These are phyloP conservation scores for Trypanosoma rangeli DNA, from an alignment of 208 protist genomes.

Conservation along the genomic window DNA sequence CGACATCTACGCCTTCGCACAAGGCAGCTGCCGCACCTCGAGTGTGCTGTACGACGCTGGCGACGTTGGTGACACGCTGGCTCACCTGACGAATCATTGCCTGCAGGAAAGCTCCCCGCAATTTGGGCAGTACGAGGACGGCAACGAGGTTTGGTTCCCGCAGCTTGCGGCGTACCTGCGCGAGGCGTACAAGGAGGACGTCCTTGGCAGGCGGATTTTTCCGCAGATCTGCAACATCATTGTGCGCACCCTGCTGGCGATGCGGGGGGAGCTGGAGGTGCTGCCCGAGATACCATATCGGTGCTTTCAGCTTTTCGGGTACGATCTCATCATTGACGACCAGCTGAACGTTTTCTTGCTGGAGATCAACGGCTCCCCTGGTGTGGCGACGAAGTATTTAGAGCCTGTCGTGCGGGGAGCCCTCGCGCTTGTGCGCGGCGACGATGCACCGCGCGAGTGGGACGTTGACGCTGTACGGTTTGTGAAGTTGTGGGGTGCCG, in stretches of 20 bases:
- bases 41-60: conserved; percentile 55
- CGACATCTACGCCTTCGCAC: conserved; percentile 76
- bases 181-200: conserved; percentile 35
- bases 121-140: conserved; percentile 77
- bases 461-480: conserved; percentile 49
- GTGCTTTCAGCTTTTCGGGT: conserved; percentile 92
- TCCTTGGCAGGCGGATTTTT: conserved; percentile 50
- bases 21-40: conserved; percentile 84
- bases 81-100: conserved; percentile 92
- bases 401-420: conserved; percentile 50
- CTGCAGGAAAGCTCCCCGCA: conserved; percentile 53
- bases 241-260: conserved; percentile 64
- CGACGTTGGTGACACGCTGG: conserved; percentile 42
- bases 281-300: conserved; percentile 52
- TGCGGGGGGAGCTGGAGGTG: conserved; percentile 52
- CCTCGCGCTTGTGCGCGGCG: conserved; percentile 36
- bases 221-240: conserved; percentile 73
- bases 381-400: conserved; percentile 71
- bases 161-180: conserved; percentile 57
- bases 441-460: conserved; percentile 40
- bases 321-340: conserved; percentile 86
- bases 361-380: conserved; percentile 91
- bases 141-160: conserved; percentile 90
- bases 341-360: conserved; percentile 69
- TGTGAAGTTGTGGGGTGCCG: conserved; percentile 69